These are phyloP conservation scores for Lactifluus subvellereus DNA, from an alignment of 768 basidiomycete species.

Conservation along the genomic window DNA sequence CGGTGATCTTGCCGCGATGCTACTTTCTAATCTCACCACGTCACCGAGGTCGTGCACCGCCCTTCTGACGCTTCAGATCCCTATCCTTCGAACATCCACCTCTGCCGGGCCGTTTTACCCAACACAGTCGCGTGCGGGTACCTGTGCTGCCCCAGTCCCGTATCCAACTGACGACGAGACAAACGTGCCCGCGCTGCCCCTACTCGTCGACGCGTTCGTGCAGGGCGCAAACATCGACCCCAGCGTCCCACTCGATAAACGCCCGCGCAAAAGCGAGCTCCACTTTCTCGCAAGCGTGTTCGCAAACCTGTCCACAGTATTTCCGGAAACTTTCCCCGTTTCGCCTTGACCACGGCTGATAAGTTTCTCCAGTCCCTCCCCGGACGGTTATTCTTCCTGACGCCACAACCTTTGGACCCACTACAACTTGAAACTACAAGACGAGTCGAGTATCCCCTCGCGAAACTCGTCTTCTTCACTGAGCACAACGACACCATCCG, in stretches of 20 bases:
- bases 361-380: constrained; percentile 51
- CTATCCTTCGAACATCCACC: constrained; percentile 47
- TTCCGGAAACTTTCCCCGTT: constrained; percentile 8
- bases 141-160: constrained; percentile 66
- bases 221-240: constrained; percentile 59
- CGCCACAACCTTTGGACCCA: constrained; percentile 51
- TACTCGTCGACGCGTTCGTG: constrained; percentile 87
- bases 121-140: constrained; percentile 74
- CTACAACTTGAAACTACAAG: constrained; percentile 39
- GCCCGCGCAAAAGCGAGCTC: constrained; percentile 65
- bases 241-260: constrained; percentile 42
- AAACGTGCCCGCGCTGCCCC: constrained; percentile 61
- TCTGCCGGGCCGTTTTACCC: constrained; percentile 59
- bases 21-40: constrained; percentile 88
- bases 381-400: constrained; percentile 77
- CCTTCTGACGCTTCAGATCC: constrained; percentile 60
- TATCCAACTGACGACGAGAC: constrained; percentile 51
- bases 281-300: constrained; percentile 95
- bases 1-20: constrained; percentile 94
- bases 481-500: constrained; percentile 86
- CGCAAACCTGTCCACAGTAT: constrained; percentile 80
- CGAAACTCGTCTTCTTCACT: constrained; percentile 79
- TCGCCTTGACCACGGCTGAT: neutral
- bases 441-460: constrained; percentile 69
- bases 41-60: constrained; percentile 60